Evolutionary conservation across 768 basidiomycete genomes (phyloP).

Genomic region (Mycena belliarum): DNA sequence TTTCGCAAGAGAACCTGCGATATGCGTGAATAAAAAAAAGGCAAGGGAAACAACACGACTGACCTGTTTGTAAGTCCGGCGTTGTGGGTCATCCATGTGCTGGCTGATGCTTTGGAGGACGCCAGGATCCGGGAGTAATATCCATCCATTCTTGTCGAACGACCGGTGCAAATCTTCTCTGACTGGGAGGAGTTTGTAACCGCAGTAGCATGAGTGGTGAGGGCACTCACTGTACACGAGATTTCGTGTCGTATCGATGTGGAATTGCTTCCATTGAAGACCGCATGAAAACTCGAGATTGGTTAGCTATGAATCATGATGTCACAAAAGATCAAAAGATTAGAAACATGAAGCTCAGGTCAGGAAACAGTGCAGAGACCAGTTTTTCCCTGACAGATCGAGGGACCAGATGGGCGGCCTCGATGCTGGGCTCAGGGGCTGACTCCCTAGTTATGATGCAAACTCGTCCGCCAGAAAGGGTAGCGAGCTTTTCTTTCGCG

Average conservation of each 20-base stretch:
- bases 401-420: neutral
- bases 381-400: neutral
- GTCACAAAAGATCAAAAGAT: no score
- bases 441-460: slow-evolving; percentile 2
- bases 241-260: slow-evolving; percentile 1
- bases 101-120: neutral
- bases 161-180: neutral
- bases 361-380: neutral
- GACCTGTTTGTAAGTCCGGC: slow-evolving; percentile 1
- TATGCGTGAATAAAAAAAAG: neutral
- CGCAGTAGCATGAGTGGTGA: neutral
- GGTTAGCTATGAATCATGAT: neutral
- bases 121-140: neutral
- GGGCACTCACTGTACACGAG: neutral
- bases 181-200: neutral
- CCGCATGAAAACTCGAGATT: neutral
- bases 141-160: neutral
- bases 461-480: neutral
- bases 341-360: neutral
- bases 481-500: neutral
- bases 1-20: neutral
- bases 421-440: neutral
- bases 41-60: neutral
- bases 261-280: neutral
- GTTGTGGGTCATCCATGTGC: neutral